phyloP scores from a whole-genome alignment of 805 yeast genomes.

The Cyberlindnera amylophila region DNA sequence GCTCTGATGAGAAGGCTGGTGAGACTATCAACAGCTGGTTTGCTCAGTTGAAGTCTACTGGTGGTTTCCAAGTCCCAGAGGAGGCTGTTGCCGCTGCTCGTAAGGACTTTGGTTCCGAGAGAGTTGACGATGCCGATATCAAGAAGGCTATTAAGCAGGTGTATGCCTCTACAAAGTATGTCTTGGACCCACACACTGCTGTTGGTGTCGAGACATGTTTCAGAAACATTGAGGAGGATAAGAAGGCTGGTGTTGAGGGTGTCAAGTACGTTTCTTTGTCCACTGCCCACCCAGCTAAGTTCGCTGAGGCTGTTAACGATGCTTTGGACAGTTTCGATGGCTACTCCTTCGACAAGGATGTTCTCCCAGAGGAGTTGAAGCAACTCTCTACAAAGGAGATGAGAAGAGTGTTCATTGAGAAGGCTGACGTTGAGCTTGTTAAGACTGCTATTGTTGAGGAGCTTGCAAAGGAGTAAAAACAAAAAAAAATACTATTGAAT shows the following conservation, averaged over 20 bases:
- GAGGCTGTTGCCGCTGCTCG: conserved; percentile 64
- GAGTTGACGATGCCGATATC: conserved; percentile 77
- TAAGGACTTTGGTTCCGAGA: conserved; percentile 68
- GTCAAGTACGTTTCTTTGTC: conserved; percentile 70
- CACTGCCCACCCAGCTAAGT: conserved; percentile 99
- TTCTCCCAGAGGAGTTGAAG: conserved; percentile 83
- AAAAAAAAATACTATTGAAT: too few relatives aligned
- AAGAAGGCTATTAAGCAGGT: conserved; percentile 69
- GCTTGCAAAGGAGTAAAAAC: conserved; percentile 45
- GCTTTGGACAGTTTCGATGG: conserved; percentile 64
- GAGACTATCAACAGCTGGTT: conserved; percentile 69
- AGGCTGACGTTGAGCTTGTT: conserved; percentile 68
- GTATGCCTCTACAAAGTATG: conserved; percentile 66
- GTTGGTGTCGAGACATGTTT: conserved; percentile 85
- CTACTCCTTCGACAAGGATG: conserved; percentile 84
- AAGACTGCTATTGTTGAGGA: conserved; percentile 75
- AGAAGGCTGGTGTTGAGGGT: conserved; percentile 33
- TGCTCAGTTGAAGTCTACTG: conserved; percentile 67
- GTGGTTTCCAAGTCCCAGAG: conserved; percentile 68
- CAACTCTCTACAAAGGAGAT: conserved; percentile 66
- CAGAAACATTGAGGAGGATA: conserved; percentile 49
- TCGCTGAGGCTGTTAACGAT: conserved; percentile 89
- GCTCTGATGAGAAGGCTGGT: conserved; percentile 67
- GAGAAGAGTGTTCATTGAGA: conserved; percentile 67
- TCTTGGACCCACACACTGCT: conserved; percentile 94